Percentiles rank a stretch among this genome's conserved stretches.
Conservation (phyloP, 1,284 basidiomycete genomes). For the Cutaneotrichosporon sp. region DNA sequence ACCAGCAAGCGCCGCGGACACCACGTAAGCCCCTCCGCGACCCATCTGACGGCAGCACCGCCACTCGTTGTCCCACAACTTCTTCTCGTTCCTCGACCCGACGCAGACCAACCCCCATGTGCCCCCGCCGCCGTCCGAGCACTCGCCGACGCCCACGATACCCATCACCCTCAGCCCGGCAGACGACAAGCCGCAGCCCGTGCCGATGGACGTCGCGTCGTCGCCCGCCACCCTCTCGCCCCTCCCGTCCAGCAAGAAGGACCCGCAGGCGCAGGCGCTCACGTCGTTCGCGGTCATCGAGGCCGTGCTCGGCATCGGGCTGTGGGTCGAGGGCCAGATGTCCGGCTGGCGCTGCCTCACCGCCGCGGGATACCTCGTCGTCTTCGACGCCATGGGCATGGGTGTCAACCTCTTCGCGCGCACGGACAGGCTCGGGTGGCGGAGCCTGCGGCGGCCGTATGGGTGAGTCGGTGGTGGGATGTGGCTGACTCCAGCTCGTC, state of each 20-base stretch:
- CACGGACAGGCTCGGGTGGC: constrained; percentile 36
- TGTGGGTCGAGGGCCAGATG: constrained; percentile 93
- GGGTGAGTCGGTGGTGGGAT: constrained; percentile 61
- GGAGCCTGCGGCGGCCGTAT: constrained; percentile 60
- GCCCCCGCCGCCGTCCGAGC: constrained; percentile 14
- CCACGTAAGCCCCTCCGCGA: constrained; percentile 56
- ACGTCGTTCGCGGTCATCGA: constrained; percentile 55
- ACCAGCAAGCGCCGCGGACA: constrained; percentile 67
- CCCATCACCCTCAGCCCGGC: neutral
- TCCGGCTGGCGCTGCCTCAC: constrained; percentile 83
- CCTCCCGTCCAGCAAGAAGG: constrained; percentile 39
- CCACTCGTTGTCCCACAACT: constrained; percentile 90
- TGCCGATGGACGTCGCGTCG: constrained; percentile 32
- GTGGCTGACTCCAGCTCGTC: constrained; percentile 60
- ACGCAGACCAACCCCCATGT: constrained; percentile 45
- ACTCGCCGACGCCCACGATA: constrained; percentile 24
- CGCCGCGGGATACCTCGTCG: constrained; percentile 91
- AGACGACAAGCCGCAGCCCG: constrained; percentile 33
- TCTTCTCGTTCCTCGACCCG: constrained; percentile 83
- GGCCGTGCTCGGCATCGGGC: constrained; percentile 57
- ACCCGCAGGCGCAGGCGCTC: constrained; percentile 51
- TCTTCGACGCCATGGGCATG: constrained; percentile 88
- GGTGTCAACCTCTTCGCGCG: constrained; percentile 61
- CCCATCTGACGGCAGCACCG: constrained; percentile 61
- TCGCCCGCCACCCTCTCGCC: constrained; percentile 31